Evolutionary conservation across 257 asterid species (phyloP), one percentile per base, ranked within the genome.

Genomic region (Primulina tabacum): DNA sequence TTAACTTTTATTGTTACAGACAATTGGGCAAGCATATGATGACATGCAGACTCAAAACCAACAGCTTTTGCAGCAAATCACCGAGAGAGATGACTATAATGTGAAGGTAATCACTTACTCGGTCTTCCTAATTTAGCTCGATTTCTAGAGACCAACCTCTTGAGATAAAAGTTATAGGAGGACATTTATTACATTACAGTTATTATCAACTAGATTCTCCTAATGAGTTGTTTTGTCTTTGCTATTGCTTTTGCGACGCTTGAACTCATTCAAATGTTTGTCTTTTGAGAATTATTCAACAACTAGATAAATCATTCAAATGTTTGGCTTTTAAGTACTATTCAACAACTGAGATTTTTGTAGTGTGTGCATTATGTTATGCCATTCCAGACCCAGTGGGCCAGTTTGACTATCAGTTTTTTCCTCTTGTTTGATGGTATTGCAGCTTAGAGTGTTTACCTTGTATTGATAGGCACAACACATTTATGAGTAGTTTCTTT

Each of bases 11-110:
- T 24, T 24, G 77, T 64, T 77, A 70, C 87, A 94, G 99, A 94
- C 98, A 47, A 94, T 94, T 75, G 98, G 96, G 71, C 95, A 88
- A 80, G 99, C 97, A 65, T 94, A 94, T 62, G 99, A 88, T 79
- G 99, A 94, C 75, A 94, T 94, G 96, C 99, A 94, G 77, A 80
- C 89, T 76, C 99, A 94, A 76, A 94, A 91, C 74, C 99, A 94
- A 67, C 97, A 94, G 79, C 95, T 91, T 64, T 85, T 94, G 88
- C 96, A 88, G 80, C 97, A 94, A 83, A 82, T 94, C 72, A 84
- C 97, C 1, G 99, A 94, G 83, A 83, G 97, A 73, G 99, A 94
- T 81, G 99, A 91, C 77, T 94, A 88, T 71, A 94, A 91, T 73
- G 82, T 92, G n/a, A 91, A 91, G 97, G 98, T 91, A 65, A 69